phyloP scores from a whole-genome alignment of 257 asterid species.

The Cordia subcordata region DNA sequence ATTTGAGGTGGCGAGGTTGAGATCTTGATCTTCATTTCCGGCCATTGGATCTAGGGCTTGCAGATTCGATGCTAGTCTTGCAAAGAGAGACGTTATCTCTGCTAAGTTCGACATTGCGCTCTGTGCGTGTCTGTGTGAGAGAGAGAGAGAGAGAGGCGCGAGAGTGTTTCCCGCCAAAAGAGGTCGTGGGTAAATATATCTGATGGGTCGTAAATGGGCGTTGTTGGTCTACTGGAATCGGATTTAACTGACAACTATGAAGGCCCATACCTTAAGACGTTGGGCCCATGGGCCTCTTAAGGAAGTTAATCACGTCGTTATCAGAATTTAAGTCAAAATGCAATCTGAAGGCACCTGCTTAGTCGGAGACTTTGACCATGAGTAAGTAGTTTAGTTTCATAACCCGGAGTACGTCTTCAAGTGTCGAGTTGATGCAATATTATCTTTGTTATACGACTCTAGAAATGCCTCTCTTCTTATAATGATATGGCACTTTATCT shows the following conservation, averaged over 20 bases:
- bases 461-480: too few relatives aligned
- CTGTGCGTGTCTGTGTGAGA: not conserved
- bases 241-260: not conserved
- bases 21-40: slow-evolving; percentile 14
- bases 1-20: slow-evolving; percentile 32
- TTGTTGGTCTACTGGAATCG: not conserved
- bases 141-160: not conserved
- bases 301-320: too few relatives aligned
- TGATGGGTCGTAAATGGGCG: not conserved
- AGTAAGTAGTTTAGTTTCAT: too few relatives aligned
- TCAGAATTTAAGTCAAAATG: too few relatives aligned
- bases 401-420: too few relatives aligned
- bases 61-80: slow-evolving; percentile 53
- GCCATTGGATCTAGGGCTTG: slow-evolving; percentile 25
- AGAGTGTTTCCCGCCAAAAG: slow-evolving; percentile 28
- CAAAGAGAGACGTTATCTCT: slow-evolving; percentile 49
- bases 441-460: too few relatives aligned
- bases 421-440: too few relatives aligned
- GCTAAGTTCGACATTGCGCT: slow-evolving; percentile 30
- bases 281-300: too few relatives aligned
- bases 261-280: not conserved
- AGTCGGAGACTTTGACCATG: too few relatives aligned
- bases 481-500: too few relatives aligned
- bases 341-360: too few relatives aligned
- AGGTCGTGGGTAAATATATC: not conserved